Base-by-base conservation (phyloP, 2,329 filamentous ascomycete species). In the Aspergillus tanneri region DNA sequence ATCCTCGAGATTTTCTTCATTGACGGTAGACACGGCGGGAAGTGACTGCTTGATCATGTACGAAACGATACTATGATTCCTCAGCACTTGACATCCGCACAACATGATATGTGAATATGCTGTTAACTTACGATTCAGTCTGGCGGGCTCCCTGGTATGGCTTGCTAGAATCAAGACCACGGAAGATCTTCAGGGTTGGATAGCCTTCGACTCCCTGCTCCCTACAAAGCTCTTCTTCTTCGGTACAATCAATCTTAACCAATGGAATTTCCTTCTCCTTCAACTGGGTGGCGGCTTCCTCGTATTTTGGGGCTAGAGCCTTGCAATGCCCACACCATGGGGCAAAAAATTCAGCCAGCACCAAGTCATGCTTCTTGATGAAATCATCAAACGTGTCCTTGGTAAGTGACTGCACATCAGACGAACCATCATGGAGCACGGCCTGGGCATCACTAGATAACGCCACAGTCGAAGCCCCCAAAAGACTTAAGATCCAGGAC, bases 31-130 rank as follows among this genome's bases (percentile, higher is more conserved):
- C 57, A 99, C 91, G 57, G 93, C 88, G 45, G 93, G 93, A 52
- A 99, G 83, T 21, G 89, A 88, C 78, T 97, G 93, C 83, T 97
- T 99, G 72, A 90, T 87, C 93, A 99, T 99, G 81, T 96, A 97
- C 21, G 84, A 87, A 56, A 85, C 72, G 62, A 87, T 84, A 27
- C 79, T 81, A 55, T 27, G 2, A 27, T 39, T 21, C 14, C 18
- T 23, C 39, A 35, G 36, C 35, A 24, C 16, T 18, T 34, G 30
- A 18, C 21, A 27, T 23, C 11, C 41, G 11, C 8, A 18, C 28
- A 18, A 14, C 28, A 19, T 21, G 28, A 16, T 16, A 30, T 11
- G 21, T 19, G 5, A 24, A 12, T 30, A 11, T 32, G 14, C 2
- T 5, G n/a, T 12, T 5, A 12, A 73, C 76, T 65, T 72, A 80